These are phyloP conservation scores for Beauveria caledonica DNA, from an alignment of 2,329 filamentous ascomycete genomes.

Conservation along the genomic window DNA sequence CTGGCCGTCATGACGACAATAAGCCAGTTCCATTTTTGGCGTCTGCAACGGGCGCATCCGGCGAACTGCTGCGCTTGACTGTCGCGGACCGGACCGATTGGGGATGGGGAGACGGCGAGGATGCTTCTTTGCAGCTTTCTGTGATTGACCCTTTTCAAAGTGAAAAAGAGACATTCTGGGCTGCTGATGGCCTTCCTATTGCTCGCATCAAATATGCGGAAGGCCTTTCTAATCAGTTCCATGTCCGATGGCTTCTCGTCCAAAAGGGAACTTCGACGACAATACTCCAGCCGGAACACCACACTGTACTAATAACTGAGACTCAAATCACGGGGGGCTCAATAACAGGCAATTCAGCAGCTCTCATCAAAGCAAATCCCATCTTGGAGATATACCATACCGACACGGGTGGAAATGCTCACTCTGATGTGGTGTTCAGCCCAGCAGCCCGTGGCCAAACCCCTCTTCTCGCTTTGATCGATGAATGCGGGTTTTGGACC, in stretches of 20 bases:
- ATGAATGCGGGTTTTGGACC: conserved; percentile 58
- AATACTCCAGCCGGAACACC: conserved; percentile 43
- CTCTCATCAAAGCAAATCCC: conserved; percentile 47
- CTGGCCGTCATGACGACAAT: conserved; percentile 17
- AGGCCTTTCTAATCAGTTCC: conserved; percentile 27
- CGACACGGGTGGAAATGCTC: conserved; percentile 45
- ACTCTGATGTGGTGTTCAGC: conserved; percentile 59
- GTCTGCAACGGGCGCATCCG: conserved; percentile 46
- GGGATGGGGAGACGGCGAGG: conserved; percentile 43
- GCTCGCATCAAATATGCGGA: conserved; percentile 41
- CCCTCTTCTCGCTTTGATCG: conserved; percentile 58
- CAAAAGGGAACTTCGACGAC: conserved; percentile 45
- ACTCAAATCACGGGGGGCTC: conserved; percentile 8
- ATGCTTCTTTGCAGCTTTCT: conserved; percentile 38
- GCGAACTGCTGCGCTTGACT: conserved; percentile 49
- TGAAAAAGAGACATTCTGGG: conserved; percentile 46
- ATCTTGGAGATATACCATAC: conserved; percentile 43
- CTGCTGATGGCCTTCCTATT: conserved; percentile 41
- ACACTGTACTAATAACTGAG: conserved; percentile 26
- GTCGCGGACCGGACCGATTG: conserved; percentile 42
- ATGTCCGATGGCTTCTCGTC: conserved; percentile 43
- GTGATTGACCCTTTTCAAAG: conserved; percentile 32
- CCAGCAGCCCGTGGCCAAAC: conserved; percentile 37
- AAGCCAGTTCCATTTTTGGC: conserved; percentile 32
- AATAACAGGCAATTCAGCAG: conserved; percentile 25